Base-by-base conservation (phyloP, 1,139 yeast species). In the Hanseniaspora uvarum region DNA sequence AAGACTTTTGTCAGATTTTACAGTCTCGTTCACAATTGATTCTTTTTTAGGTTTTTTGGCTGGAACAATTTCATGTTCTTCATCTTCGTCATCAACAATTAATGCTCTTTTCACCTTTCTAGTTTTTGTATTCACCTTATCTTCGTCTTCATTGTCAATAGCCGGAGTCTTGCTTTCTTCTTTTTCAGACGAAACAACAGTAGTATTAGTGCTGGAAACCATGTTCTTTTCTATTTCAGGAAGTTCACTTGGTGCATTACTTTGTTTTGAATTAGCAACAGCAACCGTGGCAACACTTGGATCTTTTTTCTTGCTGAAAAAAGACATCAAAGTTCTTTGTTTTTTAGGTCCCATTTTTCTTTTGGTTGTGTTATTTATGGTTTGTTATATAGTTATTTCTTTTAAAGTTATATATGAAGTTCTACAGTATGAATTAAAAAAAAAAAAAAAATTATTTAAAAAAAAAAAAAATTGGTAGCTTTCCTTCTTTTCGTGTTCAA, bases 301-400 rank as follows among this genome's bases (percentile, higher is more conserved):
- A 11, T 31, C 46, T 11, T 59, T 39, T 31, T 61, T 59, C 45
- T 65, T 65, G 16, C 67, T 59, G 65, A 80, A 80, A 63, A 80
- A 80, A 8, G 83, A 73, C 71, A 80, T 71, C 59, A 80, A 68
- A 16, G 79, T 71, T 59, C 75, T 70, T 65, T 80, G 85, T 61
- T 78, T 79, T 72, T 72, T 65, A 14, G 46, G 46, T 19, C 30
- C 19, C 60, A 63, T 62, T 24, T 67, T 66, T 5, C 65, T 61
- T 61, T n/a, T n/a, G n/a, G n/a, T n/a, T n/a, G n/a, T 59, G 51
- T 7, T 38, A 54, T 4, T 16, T n/a, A 36, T 5, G 58, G 50
- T 30, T 56, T 58, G 4, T 23, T 4, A 8, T 16, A 8, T 52
- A 48, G 7, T 39, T 19, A 1, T 53, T 54, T 54, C 53, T 62